Evolutionary conservation across 257 asterid species (phyloP), one percentile per base, ranked within the genome.

Genomic region (Solanum sejunctum): DNA sequence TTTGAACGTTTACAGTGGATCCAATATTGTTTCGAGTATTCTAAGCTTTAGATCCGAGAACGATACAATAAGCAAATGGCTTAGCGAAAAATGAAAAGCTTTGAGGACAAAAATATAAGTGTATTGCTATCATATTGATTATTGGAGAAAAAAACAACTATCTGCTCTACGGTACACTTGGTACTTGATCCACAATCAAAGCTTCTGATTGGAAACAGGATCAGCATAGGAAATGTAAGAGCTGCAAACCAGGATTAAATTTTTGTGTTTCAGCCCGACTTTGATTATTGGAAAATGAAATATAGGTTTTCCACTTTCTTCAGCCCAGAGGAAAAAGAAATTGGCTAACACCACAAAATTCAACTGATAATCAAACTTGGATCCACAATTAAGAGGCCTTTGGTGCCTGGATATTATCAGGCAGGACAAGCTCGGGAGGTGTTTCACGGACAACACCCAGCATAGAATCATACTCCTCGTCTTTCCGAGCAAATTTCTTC

Each of bases 401-500:
- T 67, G 90, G 84, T 85, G 94, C 91, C 86, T 93, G 72, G 66
- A 78, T 60, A 64, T 88, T 90, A 71, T 87, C 92, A 56, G 92
- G 88, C 82, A 90, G 87, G 81, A 70, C 71, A 67, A 90, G 92
- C 90, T 94, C 92, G 3, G 89, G 91, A 23, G 92, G 88, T 11
- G 93, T 88, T 86, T 91, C 92, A 66, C 92, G 90, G 67, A 87
- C 91, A 81, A 89, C 88, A 6, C 93, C 93, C 81, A 92, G 45
- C 88, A 91, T 86, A 9, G 93, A 91, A 84, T 92, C 96, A 20
- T 91, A 90, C 58, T 89, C 95, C 81, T 90, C 94, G 61, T 92
- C 94, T 88, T 84, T 87, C 16, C 84, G 87, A 69, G 94, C 88
- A 81, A 90, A 90, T 88, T 96, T 95, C 95, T 93, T 95, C 58